These are phyloP conservation scores for Macrophomina pseudophaseolina DNA, from an alignment of 2,329 filamentous ascomycete species.

Conservation along the genomic window DNA sequence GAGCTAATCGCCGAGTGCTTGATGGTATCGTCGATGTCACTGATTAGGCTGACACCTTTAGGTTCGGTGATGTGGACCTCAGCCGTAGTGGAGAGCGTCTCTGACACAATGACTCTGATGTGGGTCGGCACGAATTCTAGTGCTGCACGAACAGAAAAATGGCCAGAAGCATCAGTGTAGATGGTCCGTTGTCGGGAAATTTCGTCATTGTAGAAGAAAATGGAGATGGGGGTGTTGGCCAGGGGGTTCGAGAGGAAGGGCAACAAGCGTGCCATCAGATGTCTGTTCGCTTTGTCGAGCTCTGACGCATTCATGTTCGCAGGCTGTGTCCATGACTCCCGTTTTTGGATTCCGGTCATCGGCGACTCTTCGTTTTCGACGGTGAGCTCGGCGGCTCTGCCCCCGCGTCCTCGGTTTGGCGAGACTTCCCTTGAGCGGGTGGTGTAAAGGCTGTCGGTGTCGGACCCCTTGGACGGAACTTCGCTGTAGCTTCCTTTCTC, in stretches of 20 bases:
- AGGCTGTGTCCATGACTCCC: constrained; percentile 56
- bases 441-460: constrained; percentile 46
- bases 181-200: constrained; percentile 84
- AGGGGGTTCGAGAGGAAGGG: constrained; percentile 90
- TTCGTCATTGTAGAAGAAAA: constrained; percentile 92
- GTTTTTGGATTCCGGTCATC: constrained; percentile 51
- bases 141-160: constrained; percentile 80
- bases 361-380: constrained; percentile 29
- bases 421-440: constrained; percentile 41
- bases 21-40: constrained; percentile 96
- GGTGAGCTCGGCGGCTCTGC: constrained; percentile 18
- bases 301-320: constrained; percentile 76
- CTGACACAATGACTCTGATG: constrained; percentile 83
- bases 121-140: constrained; percentile 91
- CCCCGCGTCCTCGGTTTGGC: constrained; percentile 29
- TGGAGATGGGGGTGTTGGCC: constrained; percentile 76
- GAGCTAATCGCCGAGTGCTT: constrained; percentile 90
- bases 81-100: constrained; percentile 80
- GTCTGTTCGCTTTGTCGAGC: constrained; percentile 77
- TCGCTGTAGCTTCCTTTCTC: constrained; percentile 77
- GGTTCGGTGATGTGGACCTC: constrained; percentile 78
- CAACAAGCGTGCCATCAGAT: constrained; percentile 83
- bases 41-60: constrained; percentile 86
- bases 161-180: constrained; percentile 83
- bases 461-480: constrained; percentile 55